These are phyloP conservation scores for Gillenia trifoliata DNA, from an alignment of 306 rosid genomes.

Conservation along the genomic window DNA sequence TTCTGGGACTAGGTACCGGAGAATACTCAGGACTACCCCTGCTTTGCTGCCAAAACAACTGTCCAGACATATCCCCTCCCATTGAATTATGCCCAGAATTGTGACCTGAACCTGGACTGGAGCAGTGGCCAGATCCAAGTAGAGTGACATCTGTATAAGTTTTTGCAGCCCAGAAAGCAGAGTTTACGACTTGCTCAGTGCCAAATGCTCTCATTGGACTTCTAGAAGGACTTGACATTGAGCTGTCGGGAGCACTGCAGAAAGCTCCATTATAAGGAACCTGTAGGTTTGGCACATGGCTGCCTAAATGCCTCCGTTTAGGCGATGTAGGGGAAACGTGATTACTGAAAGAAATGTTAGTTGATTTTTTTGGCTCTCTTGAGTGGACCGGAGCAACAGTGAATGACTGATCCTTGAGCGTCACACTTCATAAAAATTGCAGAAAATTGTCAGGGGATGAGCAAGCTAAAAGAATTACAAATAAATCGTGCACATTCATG, in stretches of 20 bases:
- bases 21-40: slow-evolving; percentile 70
- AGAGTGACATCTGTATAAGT: slow-evolving; percentile 44
- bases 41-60: slow-evolving; percentile 57
- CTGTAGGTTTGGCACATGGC: slow-evolving; percentile 81
- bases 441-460: slow-evolving; percentile 35
- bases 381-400: slow-evolving; percentile 40
- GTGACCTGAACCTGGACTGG: slow-evolving; percentile 98
- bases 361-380: slow-evolving; percentile 54
- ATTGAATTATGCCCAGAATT: slow-evolving; percentile 97
- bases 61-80: slow-evolving; percentile 96
- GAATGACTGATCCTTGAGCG: slow-evolving; percentile 65
- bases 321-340: slow-evolving; percentile 56
- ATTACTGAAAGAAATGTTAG: slow-evolving; percentile 45
- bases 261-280: slow-evolving; percentile 78
- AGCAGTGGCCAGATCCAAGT: slow-evolving; percentile 88
- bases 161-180: slow-evolving; percentile 54
- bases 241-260: slow-evolving; percentile 89
- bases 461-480: slow-evolving; percentile 23
- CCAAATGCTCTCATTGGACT: slow-evolving; percentile 58
- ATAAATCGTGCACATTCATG: slow-evolving; percentile 17
- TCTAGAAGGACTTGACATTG: slow-evolving; percentile 71
- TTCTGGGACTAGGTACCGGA: slow-evolving; percentile 58
- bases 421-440: slow-evolving; percentile 42
- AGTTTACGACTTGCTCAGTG: slow-evolving; percentile 48
- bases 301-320: slow-evolving; percentile 70